Evolutionary conservation across 2,329 filamentous ascomycete genomes (phyloP).

Genomic region (Alternaria hordeiaustralica): DNA sequence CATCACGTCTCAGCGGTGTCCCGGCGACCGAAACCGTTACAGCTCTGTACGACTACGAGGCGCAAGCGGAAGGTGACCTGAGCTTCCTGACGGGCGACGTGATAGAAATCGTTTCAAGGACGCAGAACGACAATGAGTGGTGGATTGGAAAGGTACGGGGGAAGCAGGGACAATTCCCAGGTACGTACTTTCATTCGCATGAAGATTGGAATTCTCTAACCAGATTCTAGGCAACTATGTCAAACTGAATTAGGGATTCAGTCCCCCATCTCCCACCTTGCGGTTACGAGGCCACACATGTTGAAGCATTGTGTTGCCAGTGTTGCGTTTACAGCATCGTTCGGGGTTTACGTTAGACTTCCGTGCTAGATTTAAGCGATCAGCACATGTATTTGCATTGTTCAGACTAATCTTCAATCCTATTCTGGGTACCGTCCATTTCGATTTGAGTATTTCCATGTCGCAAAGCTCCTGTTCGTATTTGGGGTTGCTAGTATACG

Average conservation of each 20-base stretch:
- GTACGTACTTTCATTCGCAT: conserved; percentile 59
- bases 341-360: conserved; percentile 5
- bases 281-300: conserved; percentile 20
- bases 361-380: neutral
- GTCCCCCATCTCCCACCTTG: neutral
- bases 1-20: conserved; percentile 70
- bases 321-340: conserved; percentile 1
- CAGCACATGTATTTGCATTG: conserved; percentile 2
- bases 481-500: neutral
- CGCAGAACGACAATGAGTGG: conserved; percentile 96
- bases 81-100: conserved; percentile 87
- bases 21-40: conserved; percentile 79
- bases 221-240: conserved; percentile 50
- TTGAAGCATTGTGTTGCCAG: conserved; percentile 1
- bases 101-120: conserved; percentile 85
- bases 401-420: neutral
- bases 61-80: conserved; percentile 91
- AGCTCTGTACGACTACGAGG: conserved; percentile 94
- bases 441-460: too few species aligned
- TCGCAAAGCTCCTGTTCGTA: neutral
- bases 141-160: conserved; percentile 85
- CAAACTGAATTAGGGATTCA: conserved; percentile 42
- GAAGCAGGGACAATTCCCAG: conserved; percentile 90
- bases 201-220: conserved; percentile 21
- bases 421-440: neutral